phyloP scores from a whole-genome alignment of 345 rosid genomes.

The Durio zibethinus region DNA sequence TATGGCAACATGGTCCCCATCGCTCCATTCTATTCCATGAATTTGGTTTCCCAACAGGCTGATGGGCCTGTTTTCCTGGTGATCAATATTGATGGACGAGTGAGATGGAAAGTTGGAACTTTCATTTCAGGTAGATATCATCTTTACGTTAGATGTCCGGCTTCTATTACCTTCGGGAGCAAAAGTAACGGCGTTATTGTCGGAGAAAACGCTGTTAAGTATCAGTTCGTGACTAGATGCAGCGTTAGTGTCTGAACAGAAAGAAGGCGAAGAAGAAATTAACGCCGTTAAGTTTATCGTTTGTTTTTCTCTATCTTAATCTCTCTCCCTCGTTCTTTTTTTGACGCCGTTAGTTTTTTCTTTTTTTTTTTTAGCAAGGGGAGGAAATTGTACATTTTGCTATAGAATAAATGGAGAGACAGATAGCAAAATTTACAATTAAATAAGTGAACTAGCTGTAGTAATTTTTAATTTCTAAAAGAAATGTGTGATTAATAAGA shows the following conservation, averaged over 20 bases:
- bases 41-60: slow-evolving; percentile 50
- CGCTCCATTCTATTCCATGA: slow-evolving; percentile 60
- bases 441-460: slow-evolving; percentile 10
- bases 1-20: slow-evolving; percentile 67
- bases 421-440: slow-evolving; percentile 16
- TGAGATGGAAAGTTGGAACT: slow-evolving; percentile 77
- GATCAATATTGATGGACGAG: slow-evolving; percentile 79
- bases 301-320: neutral
- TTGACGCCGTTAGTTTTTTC: slow-evolving; percentile 2
- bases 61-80: slow-evolving; percentile 40
- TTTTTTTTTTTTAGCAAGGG: neutral
- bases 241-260: slow-evolving; percentile 58
- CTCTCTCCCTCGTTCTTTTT: neutral
- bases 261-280: neutral
- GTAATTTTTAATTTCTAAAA: neutral
- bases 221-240: slow-evolving; percentile 48
- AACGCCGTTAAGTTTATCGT: slow-evolving; percentile 21
- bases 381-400: slow-evolving; percentile 22
- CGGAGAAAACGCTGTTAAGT: slow-evolving; percentile 71
- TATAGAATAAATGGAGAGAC: slow-evolving; percentile 7
- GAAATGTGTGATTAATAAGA: neutral
- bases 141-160: slow-evolving; percentile 58
- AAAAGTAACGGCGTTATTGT: slow-evolving; percentile 44
- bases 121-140: slow-evolving; percentile 58
- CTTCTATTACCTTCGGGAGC: slow-evolving; percentile 55